These are phyloP conservation scores for Isoetes taiwanensis DNA, from an alignment of 75 land plant genomes.

Conservation along the genomic window DNA sequence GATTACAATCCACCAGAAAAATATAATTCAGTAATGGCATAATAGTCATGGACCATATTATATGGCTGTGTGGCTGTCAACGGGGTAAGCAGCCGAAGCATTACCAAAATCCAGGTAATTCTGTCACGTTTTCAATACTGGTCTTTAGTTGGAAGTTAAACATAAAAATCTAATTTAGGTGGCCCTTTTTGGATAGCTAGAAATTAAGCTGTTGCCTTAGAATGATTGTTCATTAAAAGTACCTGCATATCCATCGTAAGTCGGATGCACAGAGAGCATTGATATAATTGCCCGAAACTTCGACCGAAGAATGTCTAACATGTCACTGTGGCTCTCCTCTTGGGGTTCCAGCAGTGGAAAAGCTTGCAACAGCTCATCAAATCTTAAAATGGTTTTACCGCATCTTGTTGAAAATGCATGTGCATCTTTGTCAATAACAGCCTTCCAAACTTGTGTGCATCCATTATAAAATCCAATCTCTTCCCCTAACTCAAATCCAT, in stretches of 20 bases:
- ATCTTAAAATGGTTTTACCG: slow-evolving; percentile 31
- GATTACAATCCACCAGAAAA: no score
- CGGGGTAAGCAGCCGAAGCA: no score
- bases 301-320: slow-evolving; percentile 46
- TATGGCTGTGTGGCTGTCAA: no score
- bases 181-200: no score
- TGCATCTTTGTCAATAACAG: slow-evolving; percentile 35
- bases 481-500: slow-evolving; percentile 66
- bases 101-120: no score
- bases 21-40: no score
- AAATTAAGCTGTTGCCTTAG: no score
- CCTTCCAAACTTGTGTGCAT: slow-evolving; percentile 51
- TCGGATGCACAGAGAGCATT: slow-evolving; percentile 41
- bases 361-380: slow-evolving; percentile 34
- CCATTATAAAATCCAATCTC: slow-evolving; percentile 79
- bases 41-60: no score
- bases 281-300: slow-evolving; percentile 46
- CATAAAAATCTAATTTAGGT: no score
- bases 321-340: slow-evolving; percentile 51
- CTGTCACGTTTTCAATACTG: no score
- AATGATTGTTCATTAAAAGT: no score
- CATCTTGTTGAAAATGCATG: slow-evolving; percentile 43
- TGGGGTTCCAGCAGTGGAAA: slow-evolving; percentile 62
- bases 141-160: no score
- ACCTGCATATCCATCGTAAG: slow-evolving; percentile 59